These are phyloP conservation scores for Pythium dissimile DNA, from an alignment of 352 stramenopile genomes.

Conservation along the genomic window DNA sequence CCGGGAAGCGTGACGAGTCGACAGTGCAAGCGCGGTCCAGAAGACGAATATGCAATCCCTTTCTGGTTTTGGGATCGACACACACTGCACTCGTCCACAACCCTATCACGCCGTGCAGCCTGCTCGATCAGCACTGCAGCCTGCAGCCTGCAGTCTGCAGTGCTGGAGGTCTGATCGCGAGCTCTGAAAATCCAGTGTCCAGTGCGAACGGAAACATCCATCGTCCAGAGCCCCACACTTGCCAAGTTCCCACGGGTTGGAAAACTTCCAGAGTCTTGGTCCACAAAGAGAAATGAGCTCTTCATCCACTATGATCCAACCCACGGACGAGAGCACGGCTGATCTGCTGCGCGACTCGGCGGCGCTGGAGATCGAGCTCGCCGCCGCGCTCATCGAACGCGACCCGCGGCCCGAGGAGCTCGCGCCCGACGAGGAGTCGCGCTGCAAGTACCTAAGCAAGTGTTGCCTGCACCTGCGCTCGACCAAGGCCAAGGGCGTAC, in stretches of 20 bases:
- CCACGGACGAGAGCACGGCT: slow-evolving; percentile 1
- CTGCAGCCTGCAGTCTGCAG: no score
- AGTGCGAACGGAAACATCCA: neutral
- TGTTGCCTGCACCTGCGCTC: slow-evolving; percentile 19
- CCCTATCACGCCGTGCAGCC: no score
- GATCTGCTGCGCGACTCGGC: slow-evolving; percentile 11
- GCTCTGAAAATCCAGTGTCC: neutral
- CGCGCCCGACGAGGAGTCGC: slow-evolving; percentile 14
- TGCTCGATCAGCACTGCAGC: no score
- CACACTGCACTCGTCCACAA: neutral
- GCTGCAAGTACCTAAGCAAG: slow-evolving; percentile 38
- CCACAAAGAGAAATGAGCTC: neutral
- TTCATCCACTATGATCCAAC: slow-evolving; percentile 2
- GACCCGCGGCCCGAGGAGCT: slow-evolving; percentile 21
- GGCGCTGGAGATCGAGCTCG: slow-evolving; percentile 14
- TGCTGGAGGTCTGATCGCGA: no score
- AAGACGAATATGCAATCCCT: no score
- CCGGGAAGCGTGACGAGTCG: neutral
- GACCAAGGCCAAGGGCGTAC: slow-evolving; percentile 28
- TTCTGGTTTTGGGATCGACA: neutral
- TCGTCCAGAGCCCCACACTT: slow-evolving; percentile 2
- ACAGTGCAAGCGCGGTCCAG: neutral
- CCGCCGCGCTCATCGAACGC: slow-evolving; percentile 16
- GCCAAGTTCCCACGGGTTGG: neutral
- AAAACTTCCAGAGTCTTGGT: neutral